A percentile compares a stretch with the other conserved stretches of the same genome.
Evolutionary conservation across 805 yeast genomes (phyloP).

Genomic region (Grigorovia transvaalensis): DNA sequence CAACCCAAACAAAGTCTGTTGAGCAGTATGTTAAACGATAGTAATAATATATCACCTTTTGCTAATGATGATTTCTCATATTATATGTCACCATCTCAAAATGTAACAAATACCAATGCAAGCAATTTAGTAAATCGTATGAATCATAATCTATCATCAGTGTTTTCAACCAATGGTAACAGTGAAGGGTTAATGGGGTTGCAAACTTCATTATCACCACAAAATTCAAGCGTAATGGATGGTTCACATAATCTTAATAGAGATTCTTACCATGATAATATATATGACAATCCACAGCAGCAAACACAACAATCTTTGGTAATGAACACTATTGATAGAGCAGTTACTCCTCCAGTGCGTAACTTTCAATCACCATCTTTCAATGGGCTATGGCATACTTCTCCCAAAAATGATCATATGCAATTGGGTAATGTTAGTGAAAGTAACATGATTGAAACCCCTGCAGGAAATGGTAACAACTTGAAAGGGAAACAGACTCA

Average conservation of each 20-base stretch:
- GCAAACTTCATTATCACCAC: conserved; percentile 5
- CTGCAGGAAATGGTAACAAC: background rate
- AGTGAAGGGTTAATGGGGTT: background rate
- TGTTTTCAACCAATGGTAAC: background rate
- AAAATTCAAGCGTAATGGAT: conserved; percentile 4
- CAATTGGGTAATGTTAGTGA: background rate
- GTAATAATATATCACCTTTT: conserved; percentile 4
- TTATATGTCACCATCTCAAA: conserved; percentile 2
- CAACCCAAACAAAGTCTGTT: conserved; percentile 12
- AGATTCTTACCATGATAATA: background rate
- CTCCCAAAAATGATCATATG: conserved; percentile 2
- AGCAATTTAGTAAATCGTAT: background rate
- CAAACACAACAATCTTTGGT: background rate
- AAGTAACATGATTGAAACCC: background rate
- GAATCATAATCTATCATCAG: conserved; percentile 1
- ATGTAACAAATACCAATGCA: background rate
- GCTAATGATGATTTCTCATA: conserved; percentile 1
- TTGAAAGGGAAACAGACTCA: background rate
- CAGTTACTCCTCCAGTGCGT: background rate
- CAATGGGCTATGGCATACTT: conserved; percentile 20
- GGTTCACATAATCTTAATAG: conserved; percentile 1
- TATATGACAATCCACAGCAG: background rate
- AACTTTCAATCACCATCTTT: conserved; percentile 18
- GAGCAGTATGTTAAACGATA: conserved; percentile 11
- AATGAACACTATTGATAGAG: background rate